phyloP scores from a whole-genome alignment of 192 early-diverging fungal genomes.

The Dissophora ornata region DNA sequence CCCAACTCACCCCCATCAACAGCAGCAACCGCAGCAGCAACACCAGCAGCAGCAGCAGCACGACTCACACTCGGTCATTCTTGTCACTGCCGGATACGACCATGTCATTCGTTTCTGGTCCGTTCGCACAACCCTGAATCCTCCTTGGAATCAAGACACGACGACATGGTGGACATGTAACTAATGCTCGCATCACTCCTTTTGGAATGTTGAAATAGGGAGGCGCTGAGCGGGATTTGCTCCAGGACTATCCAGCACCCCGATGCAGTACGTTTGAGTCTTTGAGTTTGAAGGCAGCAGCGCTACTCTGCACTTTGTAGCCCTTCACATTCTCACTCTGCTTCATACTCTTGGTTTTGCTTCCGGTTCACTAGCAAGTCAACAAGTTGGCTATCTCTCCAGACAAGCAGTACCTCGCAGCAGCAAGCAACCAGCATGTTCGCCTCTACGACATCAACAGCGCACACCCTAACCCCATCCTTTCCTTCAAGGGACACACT shows the following conservation, averaged over 20 bases:
- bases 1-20: slow-evolving; percentile 32
- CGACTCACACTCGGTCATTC: slow-evolving; percentile 66
- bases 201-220: slow-evolving; percentile 26
- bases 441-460: slow-evolving; percentile 87
- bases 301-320: no score
- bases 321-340: no score
- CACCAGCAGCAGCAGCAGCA: slow-evolving; percentile 60
- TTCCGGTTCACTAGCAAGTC: slow-evolving; percentile 81
- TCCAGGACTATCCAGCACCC: slow-evolving; percentile 82
- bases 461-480: slow-evolving; percentile 76
- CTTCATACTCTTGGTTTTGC: no score
- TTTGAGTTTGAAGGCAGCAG: no score
- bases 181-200: neutral
- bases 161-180: neutral
- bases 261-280: slow-evolving; percentile 70
- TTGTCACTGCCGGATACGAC: slow-evolving; percentile 85
- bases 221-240: slow-evolving; percentile 73
- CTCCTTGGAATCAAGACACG: no score
- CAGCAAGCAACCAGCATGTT: slow-evolving; percentile 88
- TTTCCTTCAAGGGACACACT: slow-evolving; percentile 71
- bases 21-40: slow-evolving; percentile 50
- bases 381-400: slow-evolving; percentile 88
- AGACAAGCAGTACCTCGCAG: slow-evolving; percentile 87
- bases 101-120: slow-evolving; percentile 77
- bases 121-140: no score